Base-by-base conservation (phyloP, 106 monocot genomes). In the Cymbidium sinense region DNA sequence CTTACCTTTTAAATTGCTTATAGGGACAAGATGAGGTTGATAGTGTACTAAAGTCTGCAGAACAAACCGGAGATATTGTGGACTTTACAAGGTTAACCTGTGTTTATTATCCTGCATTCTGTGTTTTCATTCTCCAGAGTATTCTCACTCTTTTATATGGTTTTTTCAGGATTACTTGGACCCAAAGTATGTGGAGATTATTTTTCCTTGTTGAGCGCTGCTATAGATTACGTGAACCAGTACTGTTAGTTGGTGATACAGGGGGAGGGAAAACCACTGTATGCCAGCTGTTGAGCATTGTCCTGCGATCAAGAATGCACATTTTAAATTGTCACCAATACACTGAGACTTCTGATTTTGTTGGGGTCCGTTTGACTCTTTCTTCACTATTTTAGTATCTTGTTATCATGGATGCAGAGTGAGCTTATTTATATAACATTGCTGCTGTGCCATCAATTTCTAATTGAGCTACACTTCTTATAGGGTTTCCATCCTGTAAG, bases 261-360 rank as follows among this genome's bases (percentile, higher is more conserved):
- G 98, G 98, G 74, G 94, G 98, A 43, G 98, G 98, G 20, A 98
- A 98, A 71, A 98, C 98, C 34, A 94, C 91, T 36, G 98, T 94
- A 7, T 98, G 98, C 81, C 98, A 98, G 83, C 77, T 98, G 50
- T 84, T 98, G 43, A 90, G 94, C 80, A 70, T 41, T 77, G 79
- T 80, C 79, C 77, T 94, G 54, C 72, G 77, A n/a, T 72, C 79
- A 72, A 85, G 52, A 75, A 69, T 98, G 79, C 98, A 92, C 70
- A 92, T 87, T 71, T 81, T 98, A 62, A 98, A 98, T 83, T 98
- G 98, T 76, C 98, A 98, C 83, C 98, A 98, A 78, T 92, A 94
- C 47, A 90, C 94, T 30, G 98, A 98, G 78, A 90, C 94, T 50
- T 86, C 98, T 21, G 98, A 98, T 76, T 98, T 98, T 74, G 78